Evolutionary conservation across 2,329 filamentous ascomycete species (phyloP), one percentile per base, ranked within the genome.

Genomic region (Neopestalotiopsis sp.): DNA sequence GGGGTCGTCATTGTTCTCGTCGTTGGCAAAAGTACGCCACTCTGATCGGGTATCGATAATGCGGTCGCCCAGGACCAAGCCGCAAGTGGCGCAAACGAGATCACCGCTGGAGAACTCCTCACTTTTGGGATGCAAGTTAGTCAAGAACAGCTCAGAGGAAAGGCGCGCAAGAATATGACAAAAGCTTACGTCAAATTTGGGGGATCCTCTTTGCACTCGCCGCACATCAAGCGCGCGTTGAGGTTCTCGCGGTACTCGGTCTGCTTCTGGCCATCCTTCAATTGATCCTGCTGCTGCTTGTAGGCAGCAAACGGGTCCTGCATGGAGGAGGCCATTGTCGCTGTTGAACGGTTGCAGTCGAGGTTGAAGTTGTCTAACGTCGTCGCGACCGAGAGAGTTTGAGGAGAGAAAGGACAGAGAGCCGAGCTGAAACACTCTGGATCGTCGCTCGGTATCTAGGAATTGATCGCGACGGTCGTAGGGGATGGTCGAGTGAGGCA

Each of bases 21-120:
- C 96, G 79, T 98, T 98, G 78, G 95, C 94, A 83, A 99, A 99
- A 0, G 96, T 99, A 79, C 96, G 94, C 96, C 96, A 99, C 84
- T 99, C 96, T 62, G 94, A 97, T 71, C 97, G 92, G 70, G 94
- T 97, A 79, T 99, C 97, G 77, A 99, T 95, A 79, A 96, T 94
- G 73, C 94, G 92, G 77, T 95, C 93, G 70, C 93, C 92, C 38
- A 99, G 88, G 5, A 99, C 96, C 42, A 98, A 86, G 49, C 96
- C 96, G 77, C 96, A 99, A 71, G 92, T 94, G 69, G 89, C 92
- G 79, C 96, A 99, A 67, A 99, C 94, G 79, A 97, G 93, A 80
- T 99, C 96, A 72, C 94, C 94, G 45, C 91, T 93, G 5, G 94
- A 94, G 78, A 95, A 96, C 79, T 98, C 96, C 78, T 98, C 96